Percentiles rank a stretch among this genome's conserved stretches.
Conservation (phyloP, 306 rosid genomes). For the Chamaecrista fasciculata region DNA sequence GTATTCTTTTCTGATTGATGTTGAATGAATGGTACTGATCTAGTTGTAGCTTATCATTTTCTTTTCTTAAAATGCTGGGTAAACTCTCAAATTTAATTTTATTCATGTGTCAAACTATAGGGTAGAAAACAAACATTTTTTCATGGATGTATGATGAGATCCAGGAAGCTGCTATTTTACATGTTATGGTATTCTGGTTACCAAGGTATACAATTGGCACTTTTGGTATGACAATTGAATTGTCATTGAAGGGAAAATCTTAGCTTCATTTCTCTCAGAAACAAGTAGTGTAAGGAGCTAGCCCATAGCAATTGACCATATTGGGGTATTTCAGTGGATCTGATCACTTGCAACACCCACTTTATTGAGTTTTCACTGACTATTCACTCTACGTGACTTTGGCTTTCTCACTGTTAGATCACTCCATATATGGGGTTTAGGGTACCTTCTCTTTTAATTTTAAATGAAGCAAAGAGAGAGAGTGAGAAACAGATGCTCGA, state of each 20-base stretch:
- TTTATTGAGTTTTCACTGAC: background rate
- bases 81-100: background rate
- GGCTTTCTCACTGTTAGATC: too few species aligned
- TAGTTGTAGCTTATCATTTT: background rate
- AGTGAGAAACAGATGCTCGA: too few species aligned
- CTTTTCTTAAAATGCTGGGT: background rate
- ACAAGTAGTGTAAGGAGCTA: background rate
- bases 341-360: background rate
- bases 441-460: too few species aligned
- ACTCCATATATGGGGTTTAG: too few species aligned
- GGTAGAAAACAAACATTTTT: background rate
- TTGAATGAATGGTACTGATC: constrained; percentile 8
- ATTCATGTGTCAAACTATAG: background rate
- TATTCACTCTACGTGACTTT: background rate
- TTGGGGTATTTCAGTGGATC: background rate
- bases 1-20: constrained; percentile 2
- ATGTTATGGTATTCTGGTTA: background rate
- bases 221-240: background rate
- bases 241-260: background rate
- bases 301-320: background rate
- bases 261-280: background rate
- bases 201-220: background rate
- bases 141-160: background rate
- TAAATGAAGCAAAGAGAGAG: too few species aligned
- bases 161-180: background rate